Evolutionary conservation across 495 filamentous ascomycete genomes (phyloP).

Genomic region (Xylaria grammica): DNA sequence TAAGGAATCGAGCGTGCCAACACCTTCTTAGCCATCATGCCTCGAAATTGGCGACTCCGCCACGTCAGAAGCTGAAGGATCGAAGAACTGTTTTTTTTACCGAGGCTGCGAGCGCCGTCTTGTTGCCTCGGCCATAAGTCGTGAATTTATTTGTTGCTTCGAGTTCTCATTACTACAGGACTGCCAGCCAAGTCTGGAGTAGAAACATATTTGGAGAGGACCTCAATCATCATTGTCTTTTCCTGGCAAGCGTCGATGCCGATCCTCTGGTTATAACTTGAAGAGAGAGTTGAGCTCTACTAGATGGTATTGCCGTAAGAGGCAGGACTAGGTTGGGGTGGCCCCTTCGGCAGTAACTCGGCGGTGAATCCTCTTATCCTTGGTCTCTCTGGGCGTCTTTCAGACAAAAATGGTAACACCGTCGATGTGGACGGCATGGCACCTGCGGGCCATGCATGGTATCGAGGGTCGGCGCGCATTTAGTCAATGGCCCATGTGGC

Average conservation of each 20-base stretch:
- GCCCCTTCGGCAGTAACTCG: conserved; percentile 20
- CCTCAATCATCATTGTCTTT: conserved; percentile 1
- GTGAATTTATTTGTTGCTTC: background rate
- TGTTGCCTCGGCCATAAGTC: background rate
- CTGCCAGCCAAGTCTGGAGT: background rate
- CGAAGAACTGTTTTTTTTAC: background rate
- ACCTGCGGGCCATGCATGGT: conserved; percentile 3
- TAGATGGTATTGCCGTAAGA: conserved; percentile 1
- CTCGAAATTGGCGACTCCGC: background rate
- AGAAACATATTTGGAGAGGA: background rate
- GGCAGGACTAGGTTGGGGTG: conserved; percentile 13
- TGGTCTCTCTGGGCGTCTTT: background rate
- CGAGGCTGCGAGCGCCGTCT: background rate
- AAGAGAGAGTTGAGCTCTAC: background rate
- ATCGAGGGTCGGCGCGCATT: too few species aligned
- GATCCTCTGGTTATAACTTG: conserved; percentile 16
- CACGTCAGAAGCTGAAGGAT: background rate
- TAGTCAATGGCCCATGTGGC: too few species aligned
- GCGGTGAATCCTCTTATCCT: conserved; percentile 10
- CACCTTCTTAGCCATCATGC: conserved; percentile 1
- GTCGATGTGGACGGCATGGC: background rate
- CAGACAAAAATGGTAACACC: conserved; percentile 6
- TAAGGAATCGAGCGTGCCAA: background rate
- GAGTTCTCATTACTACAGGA: background rate
- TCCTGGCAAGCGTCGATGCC: conserved; percentile 7